A percentile compares a stretch with the other conserved stretches of the same genome.
Conservation (phyloP, 768 basidiomycete genomes). For the Melanogaster broomeanus region DNA sequence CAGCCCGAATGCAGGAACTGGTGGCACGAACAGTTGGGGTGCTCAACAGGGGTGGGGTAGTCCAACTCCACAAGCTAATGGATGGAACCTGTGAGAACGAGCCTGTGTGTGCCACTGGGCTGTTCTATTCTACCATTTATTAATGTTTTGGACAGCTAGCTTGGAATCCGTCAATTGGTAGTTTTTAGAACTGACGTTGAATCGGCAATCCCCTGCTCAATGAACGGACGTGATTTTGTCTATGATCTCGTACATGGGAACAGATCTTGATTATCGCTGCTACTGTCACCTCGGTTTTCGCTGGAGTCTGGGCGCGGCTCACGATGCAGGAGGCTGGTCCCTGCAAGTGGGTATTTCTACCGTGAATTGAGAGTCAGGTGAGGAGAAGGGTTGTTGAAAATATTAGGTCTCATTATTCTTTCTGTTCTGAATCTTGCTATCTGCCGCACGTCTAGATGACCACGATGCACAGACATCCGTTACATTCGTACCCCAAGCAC, state of each 20-base stretch:
- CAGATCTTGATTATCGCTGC: background rate
- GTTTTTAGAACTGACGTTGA: background rate
- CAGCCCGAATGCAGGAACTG: constrained; percentile 28
- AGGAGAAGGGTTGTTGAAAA: no score
- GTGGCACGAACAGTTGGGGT: constrained; percentile 26
- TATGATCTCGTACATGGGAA: background rate
- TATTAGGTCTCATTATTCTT: no score
- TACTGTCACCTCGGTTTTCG: background rate
- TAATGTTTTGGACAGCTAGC: background rate
- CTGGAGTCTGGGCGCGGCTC: no score
- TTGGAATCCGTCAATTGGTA: background rate
- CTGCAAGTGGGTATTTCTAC: no score
- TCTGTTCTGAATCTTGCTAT: no score
- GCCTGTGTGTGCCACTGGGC: background rate
- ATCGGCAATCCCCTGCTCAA: background rate
- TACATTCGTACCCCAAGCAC: no score
- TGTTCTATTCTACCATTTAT: background rate
- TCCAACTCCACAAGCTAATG: constrained; percentile 49
- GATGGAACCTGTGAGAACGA: constrained; percentile 46
- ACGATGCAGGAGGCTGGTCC: no score
- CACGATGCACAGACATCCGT: no score
- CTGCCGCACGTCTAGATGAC: no score
- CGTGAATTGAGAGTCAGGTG: no score
- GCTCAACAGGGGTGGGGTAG: constrained; percentile 50
- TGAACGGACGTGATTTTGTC: background rate